phyloP scores from a whole-genome alignment of 2,329 filamentous ascomycete genomes.

The Didymella arachidicola region DNA sequence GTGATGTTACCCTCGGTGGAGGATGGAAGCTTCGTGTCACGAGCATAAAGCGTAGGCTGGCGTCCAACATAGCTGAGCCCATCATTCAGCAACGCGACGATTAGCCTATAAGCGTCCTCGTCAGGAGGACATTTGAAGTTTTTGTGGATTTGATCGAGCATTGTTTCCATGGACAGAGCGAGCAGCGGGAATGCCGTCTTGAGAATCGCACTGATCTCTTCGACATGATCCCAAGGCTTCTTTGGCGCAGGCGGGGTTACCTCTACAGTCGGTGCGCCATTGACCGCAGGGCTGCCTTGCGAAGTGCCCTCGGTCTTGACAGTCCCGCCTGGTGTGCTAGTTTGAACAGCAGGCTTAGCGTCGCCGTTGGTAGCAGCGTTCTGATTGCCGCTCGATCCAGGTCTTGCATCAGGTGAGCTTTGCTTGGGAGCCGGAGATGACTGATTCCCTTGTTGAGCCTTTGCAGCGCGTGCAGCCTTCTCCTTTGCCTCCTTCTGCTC shows the following conservation, averaged over 20 bases:
- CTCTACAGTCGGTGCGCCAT: slow-evolving; percentile 29
- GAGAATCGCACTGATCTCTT: slow-evolving; percentile 92
- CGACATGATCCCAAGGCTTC: slow-evolving; percentile 94
- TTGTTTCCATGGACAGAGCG: slow-evolving; percentile 97
- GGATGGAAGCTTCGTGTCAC: slow-evolving; percentile 86
- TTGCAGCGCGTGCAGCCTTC: slow-evolving; percentile 53
- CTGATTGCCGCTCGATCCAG: slow-evolving; percentile 43
- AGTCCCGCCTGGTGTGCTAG: slow-evolving; percentile 50
- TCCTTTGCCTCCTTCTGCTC: slow-evolving; percentile 68
- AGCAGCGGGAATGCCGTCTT: slow-evolving; percentile 97
- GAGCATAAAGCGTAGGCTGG: slow-evolving; percentile 84
- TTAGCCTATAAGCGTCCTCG: slow-evolving; percentile 95
- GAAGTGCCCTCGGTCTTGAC: slow-evolving; percentile 51
- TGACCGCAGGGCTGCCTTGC: slow-evolving; percentile 44
- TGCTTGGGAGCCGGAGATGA: slow-evolving; percentile 49
- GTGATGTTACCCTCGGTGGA: slow-evolving; percentile 97
- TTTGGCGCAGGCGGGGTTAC: slow-evolving; percentile 56
- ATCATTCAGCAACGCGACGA: slow-evolving; percentile 97
- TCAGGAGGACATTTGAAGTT: slow-evolving; percentile 99
- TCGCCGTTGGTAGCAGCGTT: slow-evolving; percentile 46
- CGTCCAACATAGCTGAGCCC: slow-evolving; percentile 90
- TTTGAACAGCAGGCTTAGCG: slow-evolving; percentile 62
- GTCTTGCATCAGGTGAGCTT: slow-evolving; percentile 45
- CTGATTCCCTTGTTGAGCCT: slow-evolving; percentile 66
- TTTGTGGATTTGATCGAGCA: slow-evolving; percentile 99